Conservation (phyloP, 495 filamentous ascomycete genomes). For the Neurospora pannonica region DNA sequence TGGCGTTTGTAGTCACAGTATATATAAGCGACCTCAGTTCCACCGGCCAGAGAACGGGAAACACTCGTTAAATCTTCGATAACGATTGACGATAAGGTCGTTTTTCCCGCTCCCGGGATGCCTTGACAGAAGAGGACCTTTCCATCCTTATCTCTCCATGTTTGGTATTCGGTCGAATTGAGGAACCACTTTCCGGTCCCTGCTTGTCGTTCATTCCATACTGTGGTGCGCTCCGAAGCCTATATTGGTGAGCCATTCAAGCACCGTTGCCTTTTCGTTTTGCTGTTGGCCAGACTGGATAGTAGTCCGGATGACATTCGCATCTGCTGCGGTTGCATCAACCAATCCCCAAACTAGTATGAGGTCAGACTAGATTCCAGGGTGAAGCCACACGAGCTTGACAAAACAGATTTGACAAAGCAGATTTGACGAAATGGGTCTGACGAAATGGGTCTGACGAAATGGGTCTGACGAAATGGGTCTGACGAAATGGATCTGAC, state of each 20-base stretch:
- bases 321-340: too few species aligned
- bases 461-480: too few species aligned
- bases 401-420: too few species aligned
- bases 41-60: fast-evolving
- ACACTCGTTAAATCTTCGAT: background rate
- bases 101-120: background rate
- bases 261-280: too few species aligned
- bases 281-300: too few species aligned
- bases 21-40: background rate
- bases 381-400: too few species aligned
- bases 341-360: too few species aligned
- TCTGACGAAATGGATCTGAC: too few species aligned
- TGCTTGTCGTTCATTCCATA: background rate
- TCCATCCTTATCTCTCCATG: background rate
- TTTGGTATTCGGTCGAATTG: background rate
- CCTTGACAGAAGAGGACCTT: background rate
- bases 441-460: too few species aligned
- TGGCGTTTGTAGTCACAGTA: background rate
- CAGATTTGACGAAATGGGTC: too few species aligned
- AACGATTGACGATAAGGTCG: background rate
- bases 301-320: too few species aligned
- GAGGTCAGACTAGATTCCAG: too few species aligned
- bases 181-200: background rate
- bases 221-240: background rate
- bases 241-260: background rate